Base-by-base conservation (phyloP, 352 stramenopile genomes). In the Pythium rishiriense region DNA sequence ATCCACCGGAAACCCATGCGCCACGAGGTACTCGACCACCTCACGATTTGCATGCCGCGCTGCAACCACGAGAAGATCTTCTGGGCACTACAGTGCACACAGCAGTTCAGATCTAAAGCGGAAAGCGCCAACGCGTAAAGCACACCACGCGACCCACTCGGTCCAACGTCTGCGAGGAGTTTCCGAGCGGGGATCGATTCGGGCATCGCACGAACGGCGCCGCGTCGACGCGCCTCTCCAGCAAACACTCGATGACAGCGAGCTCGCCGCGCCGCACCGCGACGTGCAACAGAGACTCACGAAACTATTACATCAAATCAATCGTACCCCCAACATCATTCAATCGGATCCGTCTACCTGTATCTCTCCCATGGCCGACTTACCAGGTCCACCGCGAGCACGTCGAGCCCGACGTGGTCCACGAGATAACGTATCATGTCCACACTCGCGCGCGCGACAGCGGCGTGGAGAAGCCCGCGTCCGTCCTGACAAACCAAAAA, bases 221-320 rank as follows among this genome's bases (percentile, higher is more conserved):
- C 1, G 47, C 39, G 29, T 48, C 43, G 1, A 45, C 52, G 5
- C 52, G 43, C n/a, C 58, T 68, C 2, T n/a, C 22, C 0, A 62
- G 1, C 21, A 68, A 46, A 26, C 47, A 68, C 24, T 57, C 25
- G 43, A 68, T 28, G 21, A 62, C 11, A 5, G 10, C 11, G 11
- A 58, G 5, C 10, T 62, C 43, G 0, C 61, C 45, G 22, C 42
- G 17, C 0, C 45, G 52, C 0, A 58, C 52, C 2, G 61, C 61
- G 25, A 62, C 61, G 35, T 68, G 61, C 21, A 68, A 11, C 14
- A 62, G 19, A 4, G 61, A 58, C 45, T 68, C 52, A 35, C 45
- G 22, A 26, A 26, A 28, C 61, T 68, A 22, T n/a, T 5, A 50
- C 21, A 41, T 15, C 11, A 22, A 3, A 31, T 11, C 26, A 31